Conservation (phyloP, 805 yeast species). For the Hemisphaericaspora nanyangensis region DNA sequence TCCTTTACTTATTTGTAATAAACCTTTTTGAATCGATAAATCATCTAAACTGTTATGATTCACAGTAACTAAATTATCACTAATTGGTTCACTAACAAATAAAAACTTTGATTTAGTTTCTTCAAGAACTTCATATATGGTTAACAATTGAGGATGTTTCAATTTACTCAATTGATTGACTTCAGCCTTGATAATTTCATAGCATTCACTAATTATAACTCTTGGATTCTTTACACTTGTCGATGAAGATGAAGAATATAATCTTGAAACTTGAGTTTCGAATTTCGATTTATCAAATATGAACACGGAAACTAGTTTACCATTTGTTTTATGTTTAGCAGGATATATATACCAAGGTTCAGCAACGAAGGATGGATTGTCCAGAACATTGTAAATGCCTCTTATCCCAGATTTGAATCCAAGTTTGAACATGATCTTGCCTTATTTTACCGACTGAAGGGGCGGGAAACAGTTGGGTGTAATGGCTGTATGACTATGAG, state of each 20-base stretch:
- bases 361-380: conserved; percentile 64
- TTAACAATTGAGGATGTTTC: conserved; percentile 84
- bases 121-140: conserved; percentile 84
- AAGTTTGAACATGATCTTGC: conserved; percentile 44
- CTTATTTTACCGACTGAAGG: background rate
- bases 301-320: conserved; percentile 73
- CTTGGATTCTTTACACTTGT: conserved; percentile 47
- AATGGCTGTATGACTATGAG: no score
- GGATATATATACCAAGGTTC: conserved; percentile 86
- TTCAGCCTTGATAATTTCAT: conserved; percentile 62
- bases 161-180: conserved; percentile 71
- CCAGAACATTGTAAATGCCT: conserved; percentile 63
- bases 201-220: conserved; percentile 56
- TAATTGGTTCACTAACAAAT: conserved; percentile 82
- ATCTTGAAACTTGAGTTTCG: conserved; percentile 47
- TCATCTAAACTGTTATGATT: conserved; percentile 51
- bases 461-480: background rate
- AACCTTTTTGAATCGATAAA: conserved; percentile 73
- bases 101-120: conserved; percentile 73
- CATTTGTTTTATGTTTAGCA: conserved; percentile 66
- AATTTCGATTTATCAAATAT: conserved; percentile 78
- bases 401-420: conserved; percentile 59
- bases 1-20: conserved; percentile 73
- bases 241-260: conserved; percentile 25
- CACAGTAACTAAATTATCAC: conserved; percentile 46